Base-by-base conservation (phyloP, 192 early-diverging fungal species). In the Blastocladiella britannica region DNA sequence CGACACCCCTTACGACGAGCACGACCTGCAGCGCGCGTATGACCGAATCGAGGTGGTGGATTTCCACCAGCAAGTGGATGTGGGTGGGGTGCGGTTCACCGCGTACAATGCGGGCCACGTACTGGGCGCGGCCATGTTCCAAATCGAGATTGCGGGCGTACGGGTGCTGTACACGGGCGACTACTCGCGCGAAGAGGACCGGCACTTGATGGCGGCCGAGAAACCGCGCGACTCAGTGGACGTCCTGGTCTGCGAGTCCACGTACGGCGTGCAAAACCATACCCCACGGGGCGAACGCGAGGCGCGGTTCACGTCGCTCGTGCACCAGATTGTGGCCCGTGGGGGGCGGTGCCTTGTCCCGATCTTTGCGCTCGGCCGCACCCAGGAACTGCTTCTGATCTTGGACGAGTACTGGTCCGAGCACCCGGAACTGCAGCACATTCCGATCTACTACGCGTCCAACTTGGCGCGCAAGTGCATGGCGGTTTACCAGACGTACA, bases 91-190 rank as follows among this genome's bases (percentile, higher is more conserved):
- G 59, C 82, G 85, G 57, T 97, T 97, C 59, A 92, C 93, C 0
- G 80, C 84, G 5, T 98, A 85, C 67, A 93, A 98, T 65, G 95
- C 95, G 12, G 95, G 95, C 20, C 95, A 98, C 60, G 95, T 98
- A 2, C 76, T 98, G 28, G 95, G 95, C 3, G 95, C 95, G 0
- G 91, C 90, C 28, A 96, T 98, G 95, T 98, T 92, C 62, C 72
- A 88, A 63, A 82, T 89, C 37, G 87, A 89, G 61, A 87, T 89
- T 56, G 85, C 85, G 7, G 85, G 91, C 54, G 81, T 95, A 26
- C 80, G 84, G 62, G 78, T 88, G 24, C 73, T 98, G 9, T 98
- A 98, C 68, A 98, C 94, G 2, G 94, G 94, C 52, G 94, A 98
- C 66, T 98, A 98, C 63, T 94, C 91, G 26, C 84, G 93, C 43